These are phyloP conservation scores for Monilinia vaccinii-corymbosi DNA, from an alignment of 2,329 filamentous ascomycete genomes.

Conservation along the genomic window DNA sequence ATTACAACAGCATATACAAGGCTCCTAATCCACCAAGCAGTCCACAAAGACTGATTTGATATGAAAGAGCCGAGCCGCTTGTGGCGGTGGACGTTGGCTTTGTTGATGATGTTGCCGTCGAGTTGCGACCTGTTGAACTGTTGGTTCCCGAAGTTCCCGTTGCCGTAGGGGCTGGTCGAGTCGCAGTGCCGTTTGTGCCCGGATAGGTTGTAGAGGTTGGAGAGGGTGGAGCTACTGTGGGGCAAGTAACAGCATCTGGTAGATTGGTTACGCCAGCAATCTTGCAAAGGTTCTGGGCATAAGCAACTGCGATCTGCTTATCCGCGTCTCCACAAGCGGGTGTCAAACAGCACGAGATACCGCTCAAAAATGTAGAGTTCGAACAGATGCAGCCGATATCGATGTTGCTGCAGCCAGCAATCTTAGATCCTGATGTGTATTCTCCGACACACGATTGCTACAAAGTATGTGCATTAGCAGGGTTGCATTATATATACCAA, in stretches of 20 bases:
- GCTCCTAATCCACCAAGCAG: constrained; percentile 22
- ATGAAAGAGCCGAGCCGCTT: constrained; percentile 13
- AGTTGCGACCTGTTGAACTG: neutral
- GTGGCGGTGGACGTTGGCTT: constrained; percentile 15
- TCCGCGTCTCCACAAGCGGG: constrained; percentile 34
- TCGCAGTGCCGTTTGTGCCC: neutral
- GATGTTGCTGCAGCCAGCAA: constrained; percentile 33
- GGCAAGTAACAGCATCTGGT: constrained; percentile 19
- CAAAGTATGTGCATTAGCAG: neutral
- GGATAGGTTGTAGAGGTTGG: constrained; percentile 9
- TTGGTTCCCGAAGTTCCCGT: neutral
- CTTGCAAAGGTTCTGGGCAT: constrained; percentile 30
- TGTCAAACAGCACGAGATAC: constrained; percentile 42
- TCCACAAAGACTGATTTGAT: constrained; percentile 19
- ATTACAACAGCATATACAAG: constrained; percentile 19
- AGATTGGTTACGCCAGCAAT: constrained; percentile 29
- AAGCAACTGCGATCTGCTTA: constrained; percentile 30
- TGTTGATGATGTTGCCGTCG: neutral
- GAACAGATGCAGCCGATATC: constrained; percentile 42
- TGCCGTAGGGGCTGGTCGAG: neutral
- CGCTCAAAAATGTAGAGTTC: constrained; percentile 35
- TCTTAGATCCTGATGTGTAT: constrained; percentile 33
- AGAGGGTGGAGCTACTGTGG: constrained; percentile 2
- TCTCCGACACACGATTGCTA: constrained; percentile 29
- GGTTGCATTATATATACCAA: neutral